Percentiles rank a stretch among this genome's conserved stretches.
phyloP scores from a whole-genome alignment of 495 filamentous ascomycete species.

The Penicillium turbatum region DNA sequence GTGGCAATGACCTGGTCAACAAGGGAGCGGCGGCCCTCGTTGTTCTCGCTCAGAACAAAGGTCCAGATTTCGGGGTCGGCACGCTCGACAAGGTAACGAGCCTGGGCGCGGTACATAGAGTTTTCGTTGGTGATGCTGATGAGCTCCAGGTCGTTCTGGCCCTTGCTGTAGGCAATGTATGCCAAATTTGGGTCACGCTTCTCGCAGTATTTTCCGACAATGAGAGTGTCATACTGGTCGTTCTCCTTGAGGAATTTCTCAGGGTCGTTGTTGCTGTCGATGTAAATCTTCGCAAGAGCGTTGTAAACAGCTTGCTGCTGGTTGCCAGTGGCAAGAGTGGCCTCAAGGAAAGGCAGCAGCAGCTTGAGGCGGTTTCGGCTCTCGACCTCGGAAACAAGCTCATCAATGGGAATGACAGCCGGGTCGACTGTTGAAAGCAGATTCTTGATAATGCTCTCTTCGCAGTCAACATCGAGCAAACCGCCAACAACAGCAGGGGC shows the following conservation, averaged over 20 bases:
- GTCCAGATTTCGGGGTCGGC: slow-evolving; percentile 87
- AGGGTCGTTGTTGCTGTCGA: slow-evolving; percentile 97
- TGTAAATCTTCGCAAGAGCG: slow-evolving; percentile 98
- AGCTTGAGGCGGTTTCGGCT: slow-evolving; percentile 93
- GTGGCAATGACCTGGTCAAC: slow-evolving; percentile 97
- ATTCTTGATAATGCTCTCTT: slow-evolving; percentile 92
- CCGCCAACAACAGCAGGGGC: slow-evolving; percentile 94
- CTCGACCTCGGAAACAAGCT: slow-evolving; percentile 93
- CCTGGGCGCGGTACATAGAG: slow-evolving; percentile 96
- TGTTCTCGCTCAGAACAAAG: slow-evolving; percentile 93
- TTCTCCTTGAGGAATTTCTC: slow-evolving; percentile 99
- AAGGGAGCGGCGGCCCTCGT: slow-evolving; percentile 84
- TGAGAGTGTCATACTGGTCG: slow-evolving; percentile 89
- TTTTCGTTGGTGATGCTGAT: slow-evolving; percentile 99
- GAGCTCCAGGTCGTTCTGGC: slow-evolving; percentile 94
- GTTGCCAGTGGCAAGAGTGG: slow-evolving; percentile 83
- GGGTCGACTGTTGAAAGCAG: slow-evolving; percentile 85
- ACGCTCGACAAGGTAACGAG: slow-evolving; percentile 88
- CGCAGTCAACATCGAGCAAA: slow-evolving; percentile 95
- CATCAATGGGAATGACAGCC: slow-evolving; percentile 85
- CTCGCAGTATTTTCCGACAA: slow-evolving; percentile 97
- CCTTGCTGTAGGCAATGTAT: slow-evolving; percentile 93
- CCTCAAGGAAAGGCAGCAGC: slow-evolving; percentile 92
- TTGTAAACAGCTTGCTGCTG: slow-evolving; percentile 98
- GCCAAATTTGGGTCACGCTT: slow-evolving; percentile 97